Base-by-base conservation (phyloP, 1,139 yeast genomes). In the Kluyveromyces marxianus region DNA sequence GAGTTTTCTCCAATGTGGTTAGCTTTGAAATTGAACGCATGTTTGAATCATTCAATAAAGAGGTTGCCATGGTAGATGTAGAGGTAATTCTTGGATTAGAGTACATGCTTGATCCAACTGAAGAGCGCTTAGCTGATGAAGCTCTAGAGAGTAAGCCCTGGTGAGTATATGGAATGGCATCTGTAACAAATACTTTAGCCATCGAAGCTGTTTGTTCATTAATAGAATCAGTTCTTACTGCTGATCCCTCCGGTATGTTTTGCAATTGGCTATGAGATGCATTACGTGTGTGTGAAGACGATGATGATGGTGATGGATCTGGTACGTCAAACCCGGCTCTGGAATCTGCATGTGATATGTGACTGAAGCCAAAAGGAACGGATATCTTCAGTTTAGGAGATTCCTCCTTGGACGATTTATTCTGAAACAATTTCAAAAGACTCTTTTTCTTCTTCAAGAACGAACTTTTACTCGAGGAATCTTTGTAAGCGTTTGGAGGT, bases 11-110 rank as follows among this genome's bases (percentile, higher is more conserved):
- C 46, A 51, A 41, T 32, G 44, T 45, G 21, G 48, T 44, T 21
- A 54, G 36, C n/a, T 50, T 48, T 8, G 48, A 47, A 10, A 50
- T 26, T n/a, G 51, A 50, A 27, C 47, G 48, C 30, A 50, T 47
- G 28, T 54, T 49, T 1, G 58, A 44, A 34, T 57, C 55, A 21
- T 58, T 56, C 25, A 57, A 44, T n/a, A 59, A 47, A 3, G 63
- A 59, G 5, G 65, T 60, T 4, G 65, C 65, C 55, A 60, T 58
- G 2, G 65, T 59, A 2, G 64, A 58, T 24, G 56, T 51, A 8
- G 65, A 60, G 35, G 54, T 50, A 10, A 57, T 51, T 42, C 65
- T 55, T 7, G 52, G 54, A 34, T 51, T 51, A 30, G 51, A 52
- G 32, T 45, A 47, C 21, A 51, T 44, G 40, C 42, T 47, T 7